Conservation (phyloP, 805 yeast genomes). For the Candida oleophila region DNA sequence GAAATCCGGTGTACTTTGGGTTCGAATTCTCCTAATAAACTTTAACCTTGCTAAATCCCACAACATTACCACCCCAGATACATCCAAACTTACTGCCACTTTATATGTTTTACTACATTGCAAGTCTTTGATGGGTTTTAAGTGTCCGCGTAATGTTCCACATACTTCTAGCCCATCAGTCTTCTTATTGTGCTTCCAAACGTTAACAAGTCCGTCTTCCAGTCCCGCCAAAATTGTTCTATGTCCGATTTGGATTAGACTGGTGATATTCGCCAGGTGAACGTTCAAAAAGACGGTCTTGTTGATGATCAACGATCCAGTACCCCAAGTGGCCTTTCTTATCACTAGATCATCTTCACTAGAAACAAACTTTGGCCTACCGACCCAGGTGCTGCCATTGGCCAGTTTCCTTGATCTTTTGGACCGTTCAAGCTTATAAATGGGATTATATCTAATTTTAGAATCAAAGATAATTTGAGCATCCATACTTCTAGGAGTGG, state of each 20-base stretch:
- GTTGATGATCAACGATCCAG: constrained; percentile 37
- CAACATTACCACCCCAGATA: constrained; percentile 50
- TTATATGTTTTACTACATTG: constrained; percentile 53
- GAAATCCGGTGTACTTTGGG: constrained; percentile 16
- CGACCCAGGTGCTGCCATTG: constrained; percentile 47
- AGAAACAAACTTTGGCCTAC: constrained; percentile 41
- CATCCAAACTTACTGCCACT: constrained; percentile 53
- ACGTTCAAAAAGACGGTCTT: constrained; percentile 42
- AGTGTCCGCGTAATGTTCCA: constrained; percentile 58
- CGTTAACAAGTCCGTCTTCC: constrained; percentile 57
- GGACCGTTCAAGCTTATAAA: constrained; percentile 46
- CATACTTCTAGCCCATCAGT: constrained; percentile 36
- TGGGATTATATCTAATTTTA: constrained; percentile 33
- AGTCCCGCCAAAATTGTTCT: constrained; percentile 49
- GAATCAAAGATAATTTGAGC: constrained; percentile 36
- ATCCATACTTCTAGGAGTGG: constrained; percentile 23
- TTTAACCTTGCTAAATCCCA: constrained; percentile 65
- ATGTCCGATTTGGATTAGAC: constrained; percentile 41
- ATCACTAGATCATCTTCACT: constrained; percentile 38
- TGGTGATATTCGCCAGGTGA: constrained; percentile 38
- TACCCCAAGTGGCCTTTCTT: constrained; percentile 23
- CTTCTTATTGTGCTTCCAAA: constrained; percentile 49
- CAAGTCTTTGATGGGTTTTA: constrained; percentile 44
- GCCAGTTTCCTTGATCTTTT: constrained; percentile 15
- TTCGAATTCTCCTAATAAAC: constrained; percentile 41